Evolutionary conservation across 345 rosid genomes (phyloP), one percentile per base, ranked within the genome.

Genomic region (Moricandia moricandioides): DNA sequence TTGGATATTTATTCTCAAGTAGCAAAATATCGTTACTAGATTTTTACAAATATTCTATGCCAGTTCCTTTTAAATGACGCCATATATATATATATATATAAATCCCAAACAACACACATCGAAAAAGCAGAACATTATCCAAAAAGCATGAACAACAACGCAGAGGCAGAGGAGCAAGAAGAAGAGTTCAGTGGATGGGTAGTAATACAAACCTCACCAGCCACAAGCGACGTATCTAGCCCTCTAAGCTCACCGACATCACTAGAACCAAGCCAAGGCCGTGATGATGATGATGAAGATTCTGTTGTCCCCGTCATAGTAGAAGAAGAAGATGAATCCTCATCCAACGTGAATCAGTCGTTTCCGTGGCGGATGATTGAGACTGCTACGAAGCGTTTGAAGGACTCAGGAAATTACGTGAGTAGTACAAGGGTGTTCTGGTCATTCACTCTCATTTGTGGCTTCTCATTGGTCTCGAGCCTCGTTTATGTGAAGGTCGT

Each of bases 161-260:
- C 62, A 73, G 74, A 63, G 58, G 67, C 68, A 68, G 79, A 74
- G 73, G 79, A 74, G 73, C 65, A 69, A 54, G 82, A 45, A 69
- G 82, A 74, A 39, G 75, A 74, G 24, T 35, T 35, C 27, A 74
- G 72, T 58, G 82, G 74, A 63, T 79, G 82, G 82, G 79, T 64
- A 47, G 63, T 69, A 14, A 64, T 78, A 67, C 69, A 51, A 78
- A 37, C 62, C 24, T 71, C 81, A 9, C 64, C 77, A 2, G 24
- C 24, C 14, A 78, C 6, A 39, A 29, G 30, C 16, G 70, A 24
- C 74, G 10, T 45, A 61, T 52, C 54, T 67, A 67, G 66, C 70
- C 74, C 31, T 78, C 73, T 7, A 39, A 14, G 10, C 65, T 78
- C 78, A 21, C 65, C 55, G 2, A 18, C 37, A 59, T 37, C 43